These are phyloP conservation scores for Phaeosphaeriaceae sp. DNA, from an alignment of 2,329 filamentous ascomycete genomes.

Conservation along the genomic window DNA sequence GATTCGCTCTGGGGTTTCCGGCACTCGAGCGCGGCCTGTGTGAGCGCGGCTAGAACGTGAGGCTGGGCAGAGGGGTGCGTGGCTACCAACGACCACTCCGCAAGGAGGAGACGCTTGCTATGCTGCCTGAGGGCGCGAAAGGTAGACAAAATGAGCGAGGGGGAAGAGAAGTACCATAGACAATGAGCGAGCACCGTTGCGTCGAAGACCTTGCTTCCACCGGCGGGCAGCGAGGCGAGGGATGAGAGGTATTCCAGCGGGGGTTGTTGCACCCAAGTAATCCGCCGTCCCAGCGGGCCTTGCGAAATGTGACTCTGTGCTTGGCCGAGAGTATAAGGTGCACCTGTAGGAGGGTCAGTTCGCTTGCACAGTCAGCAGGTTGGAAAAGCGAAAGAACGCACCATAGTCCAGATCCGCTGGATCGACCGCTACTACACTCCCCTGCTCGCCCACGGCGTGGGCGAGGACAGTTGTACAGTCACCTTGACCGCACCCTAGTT, in stretches of 20 bases:
- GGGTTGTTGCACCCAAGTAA: constrained; percentile 53
- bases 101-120: constrained; percentile 50
- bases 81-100: constrained; percentile 56
- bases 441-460: constrained; percentile 52
- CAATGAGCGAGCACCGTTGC: constrained; percentile 58
- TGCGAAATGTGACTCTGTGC: constrained; percentile 55
- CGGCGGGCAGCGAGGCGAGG: constrained; percentile 7
- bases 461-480: constrained; percentile 64
- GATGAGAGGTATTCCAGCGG: constrained; percentile 36
- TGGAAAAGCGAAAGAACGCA: constrained; percentile 12
- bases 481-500: constrained; percentile 67
- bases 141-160: constrained; percentile 44
- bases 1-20: constrained; percentile 46
- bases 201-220: constrained; percentile 46
- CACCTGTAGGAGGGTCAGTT: constrained; percentile 2
- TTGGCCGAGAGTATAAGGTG: constrained; percentile 58
- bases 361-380: not conserved
- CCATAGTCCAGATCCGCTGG: constrained; percentile 59
- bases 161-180: constrained; percentile 61
- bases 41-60: constrained; percentile 61
- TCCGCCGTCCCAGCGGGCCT: constrained; percentile 49
- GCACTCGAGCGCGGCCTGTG: constrained; percentile 54
- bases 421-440: constrained; percentile 58
- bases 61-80: constrained; percentile 50
- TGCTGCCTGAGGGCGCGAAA: constrained; percentile 46